These are phyloP conservation scores for Ogataea paraovalis DNA, from an alignment of 805 yeast genomes.

Conservation along the genomic window DNA sequence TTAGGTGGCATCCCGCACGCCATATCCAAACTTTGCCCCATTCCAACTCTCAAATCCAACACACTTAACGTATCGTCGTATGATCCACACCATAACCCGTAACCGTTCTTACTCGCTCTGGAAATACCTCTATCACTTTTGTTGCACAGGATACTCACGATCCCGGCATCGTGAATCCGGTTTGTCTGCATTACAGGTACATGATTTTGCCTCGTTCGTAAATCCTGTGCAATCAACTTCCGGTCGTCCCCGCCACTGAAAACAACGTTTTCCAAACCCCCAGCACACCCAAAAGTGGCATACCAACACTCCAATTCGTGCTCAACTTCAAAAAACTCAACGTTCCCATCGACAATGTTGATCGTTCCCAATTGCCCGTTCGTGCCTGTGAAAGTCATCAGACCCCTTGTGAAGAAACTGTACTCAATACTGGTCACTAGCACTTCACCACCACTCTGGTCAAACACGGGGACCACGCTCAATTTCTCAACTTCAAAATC, in stretches of 20 bases:
- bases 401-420: constrained; percentile 37
- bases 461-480: not conserved
- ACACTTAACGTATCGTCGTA: constrained; percentile 78
- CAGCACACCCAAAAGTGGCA: constrained; percentile 60
- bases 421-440: constrained; percentile 66
- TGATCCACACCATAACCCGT: constrained; percentile 77
- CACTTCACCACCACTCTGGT: constrained; percentile 15
- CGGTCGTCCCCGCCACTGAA: constrained; percentile 93
- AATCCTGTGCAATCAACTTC: constrained; percentile 68
- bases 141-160: constrained; percentile 68
- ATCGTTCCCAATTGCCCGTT: constrained; percentile 54
- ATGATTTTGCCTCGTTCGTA: constrained; percentile 33
- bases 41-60: constrained; percentile 61
- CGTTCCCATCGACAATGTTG: constrained; percentile 23
- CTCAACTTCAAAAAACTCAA: constrained; percentile 20
- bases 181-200: constrained; percentile 35
- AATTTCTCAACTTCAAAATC: constrained; percentile 5
- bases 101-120: constrained; percentile 4
- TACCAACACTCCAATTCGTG: constrained; percentile 91
- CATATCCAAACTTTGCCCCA: constrained; percentile 36
- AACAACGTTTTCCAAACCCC: constrained; percentile 51
- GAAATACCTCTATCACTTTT: constrained; percentile 31
- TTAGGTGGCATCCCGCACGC: constrained; percentile 55
- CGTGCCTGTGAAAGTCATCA: constrained; percentile 59
- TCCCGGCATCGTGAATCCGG: constrained; percentile 85